Percentiles rank a stretch among this genome's conserved stretches.
Evolutionary conservation across 2,329 filamentous ascomycete species (phyloP).

Genomic region (Alternaria sp.): DNA sequence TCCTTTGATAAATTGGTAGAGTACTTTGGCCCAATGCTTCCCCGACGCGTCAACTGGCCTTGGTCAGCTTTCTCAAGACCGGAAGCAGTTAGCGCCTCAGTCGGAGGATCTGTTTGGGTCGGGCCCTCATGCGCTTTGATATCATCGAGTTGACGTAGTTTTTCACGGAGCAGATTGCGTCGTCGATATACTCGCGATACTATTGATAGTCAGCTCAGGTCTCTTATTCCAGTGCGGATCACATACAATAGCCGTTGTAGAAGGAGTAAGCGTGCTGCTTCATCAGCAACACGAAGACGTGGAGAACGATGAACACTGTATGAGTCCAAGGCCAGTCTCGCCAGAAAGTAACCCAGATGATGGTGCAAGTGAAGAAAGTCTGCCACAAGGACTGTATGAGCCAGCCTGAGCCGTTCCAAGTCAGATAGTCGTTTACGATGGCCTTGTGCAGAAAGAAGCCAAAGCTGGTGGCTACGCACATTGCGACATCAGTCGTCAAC

Average conservation of each 20-base stretch:
- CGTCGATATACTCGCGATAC: conserved; percentile 59
- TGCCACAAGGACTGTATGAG: conserved; percentile 79
- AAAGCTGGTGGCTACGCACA: conserved; percentile 70
- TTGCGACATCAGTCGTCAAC: conserved; percentile 69
- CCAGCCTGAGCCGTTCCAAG: conserved; percentile 74
- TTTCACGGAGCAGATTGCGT: conserved; percentile 51
- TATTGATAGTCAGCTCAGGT: neutral
- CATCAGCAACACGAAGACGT: conserved; percentile 79
- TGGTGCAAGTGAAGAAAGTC: conserved; percentile 64
- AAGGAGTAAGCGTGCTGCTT: conserved; percentile 83
- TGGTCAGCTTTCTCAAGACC: conserved; percentile 18
- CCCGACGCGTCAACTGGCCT: conserved; percentile 30
- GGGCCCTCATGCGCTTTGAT: conserved; percentile 55
- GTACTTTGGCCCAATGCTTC: conserved; percentile 46
- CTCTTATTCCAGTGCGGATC: neutral
- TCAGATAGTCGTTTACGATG: conserved; percentile 64
- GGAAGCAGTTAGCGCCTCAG: conserved; percentile 14
- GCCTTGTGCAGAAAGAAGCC: conserved; percentile 70
- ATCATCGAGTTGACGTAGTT: conserved; percentile 64
- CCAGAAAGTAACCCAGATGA: conserved; percentile 70
- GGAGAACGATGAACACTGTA: conserved; percentile 77
- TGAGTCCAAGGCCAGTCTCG: conserved; percentile 85
- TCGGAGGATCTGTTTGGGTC: conserved; percentile 27
- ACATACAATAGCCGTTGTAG: conserved; percentile 72
- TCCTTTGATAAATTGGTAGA: conserved; percentile 55